A percentile compares a stretch with the other conserved stretches of the same genome.
Evolutionary conservation across 495 filamentous ascomycete species (phyloP).

Genomic region (Tuber aestivum): DNA sequence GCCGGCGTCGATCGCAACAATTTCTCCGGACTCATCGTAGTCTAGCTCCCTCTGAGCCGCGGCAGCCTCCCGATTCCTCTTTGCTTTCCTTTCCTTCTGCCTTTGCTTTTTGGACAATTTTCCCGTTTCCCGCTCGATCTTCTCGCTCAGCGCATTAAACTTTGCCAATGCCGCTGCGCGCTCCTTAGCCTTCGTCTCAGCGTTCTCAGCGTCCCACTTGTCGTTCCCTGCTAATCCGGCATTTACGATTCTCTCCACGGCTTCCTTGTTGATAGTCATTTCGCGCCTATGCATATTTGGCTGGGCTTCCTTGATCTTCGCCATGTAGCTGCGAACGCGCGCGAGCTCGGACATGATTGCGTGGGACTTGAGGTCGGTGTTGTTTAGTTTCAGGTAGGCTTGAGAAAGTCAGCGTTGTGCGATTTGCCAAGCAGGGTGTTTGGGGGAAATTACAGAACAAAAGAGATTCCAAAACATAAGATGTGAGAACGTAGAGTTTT

Average conservation of each 20-base stretch:
- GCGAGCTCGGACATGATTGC: conserved; percentile 76
- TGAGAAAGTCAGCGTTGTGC: conserved; percentile 15
- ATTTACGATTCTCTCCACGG: conserved; percentile 72
- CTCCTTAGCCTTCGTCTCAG: conserved; percentile 53
- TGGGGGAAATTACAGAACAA: conserved; percentile 64
- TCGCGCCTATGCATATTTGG: conserved; percentile 52
- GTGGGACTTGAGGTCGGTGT: conserved; percentile 72
- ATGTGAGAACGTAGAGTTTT: conserved; percentile 74
- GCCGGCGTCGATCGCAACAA: neutral
- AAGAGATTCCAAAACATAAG: conserved; percentile 87
- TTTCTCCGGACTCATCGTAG: conserved; percentile 9
- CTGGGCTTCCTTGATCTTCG: conserved; percentile 71
- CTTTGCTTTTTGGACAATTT: conserved; percentile 33
- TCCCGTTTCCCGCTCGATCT: conserved; percentile 43
- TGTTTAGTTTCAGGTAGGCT: conserved; percentile 77
- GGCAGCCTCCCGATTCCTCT: conserved; percentile 19
- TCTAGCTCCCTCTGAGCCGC: conserved; percentile 14
- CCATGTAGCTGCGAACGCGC: conserved; percentile 81
- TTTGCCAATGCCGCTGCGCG: conserved; percentile 51
- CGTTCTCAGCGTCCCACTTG: conserved; percentile 53
- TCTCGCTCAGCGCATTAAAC: conserved; percentile 44
- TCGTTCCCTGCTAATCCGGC: conserved; percentile 57
- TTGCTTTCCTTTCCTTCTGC: conserved; percentile 26
- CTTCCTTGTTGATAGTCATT: conserved; percentile 68
- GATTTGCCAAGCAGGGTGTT: conserved; percentile 15